Conservation (phyloP, 768 basidiomycete species). For the Tylopilus balloui region DNA sequence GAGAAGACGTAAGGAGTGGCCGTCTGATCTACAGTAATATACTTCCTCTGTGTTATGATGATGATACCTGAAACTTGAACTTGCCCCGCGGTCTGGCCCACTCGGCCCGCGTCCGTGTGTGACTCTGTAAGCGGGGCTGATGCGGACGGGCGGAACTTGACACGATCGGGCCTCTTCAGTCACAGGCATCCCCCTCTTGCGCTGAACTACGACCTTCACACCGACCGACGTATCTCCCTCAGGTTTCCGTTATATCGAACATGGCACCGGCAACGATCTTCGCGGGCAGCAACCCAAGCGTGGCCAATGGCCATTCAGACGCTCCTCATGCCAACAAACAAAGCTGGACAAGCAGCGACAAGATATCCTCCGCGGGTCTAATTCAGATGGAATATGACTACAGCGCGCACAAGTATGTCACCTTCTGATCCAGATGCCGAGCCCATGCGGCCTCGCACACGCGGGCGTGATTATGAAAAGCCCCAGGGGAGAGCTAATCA, state of each 20-base stretch:
- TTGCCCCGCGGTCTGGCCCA: neutral
- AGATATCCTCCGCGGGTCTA: constrained; percentile 59
- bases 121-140: neutral
- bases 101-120: neutral
- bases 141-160: constrained; percentile 22
- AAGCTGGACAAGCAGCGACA: constrained; percentile 11
- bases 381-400: constrained; percentile 79
- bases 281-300: neutral
- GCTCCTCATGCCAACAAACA: constrained; percentile 16
- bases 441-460: constrained; percentile 17
- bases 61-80: neutral
- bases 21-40: constrained; percentile 52
- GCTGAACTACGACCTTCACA: constrained; percentile 5
- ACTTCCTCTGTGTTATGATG: neutral
- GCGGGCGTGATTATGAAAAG: constrained; percentile 7
- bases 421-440: neutral
- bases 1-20: constrained; percentile 68
- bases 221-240: neutral
- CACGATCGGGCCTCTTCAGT: neutral
- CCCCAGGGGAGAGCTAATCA: constrained; percentile 18
- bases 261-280: constrained; percentile 27
- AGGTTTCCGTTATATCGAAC: neutral
- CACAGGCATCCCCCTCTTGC: neutral
- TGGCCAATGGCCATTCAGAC: constrained; percentile 15
- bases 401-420: constrained; percentile 84